Evolutionary conservation across 2,329 filamentous ascomycete species (phyloP), one percentile per base, ranked within the genome.

Genomic region (Tolypocladium inflatum): DNA sequence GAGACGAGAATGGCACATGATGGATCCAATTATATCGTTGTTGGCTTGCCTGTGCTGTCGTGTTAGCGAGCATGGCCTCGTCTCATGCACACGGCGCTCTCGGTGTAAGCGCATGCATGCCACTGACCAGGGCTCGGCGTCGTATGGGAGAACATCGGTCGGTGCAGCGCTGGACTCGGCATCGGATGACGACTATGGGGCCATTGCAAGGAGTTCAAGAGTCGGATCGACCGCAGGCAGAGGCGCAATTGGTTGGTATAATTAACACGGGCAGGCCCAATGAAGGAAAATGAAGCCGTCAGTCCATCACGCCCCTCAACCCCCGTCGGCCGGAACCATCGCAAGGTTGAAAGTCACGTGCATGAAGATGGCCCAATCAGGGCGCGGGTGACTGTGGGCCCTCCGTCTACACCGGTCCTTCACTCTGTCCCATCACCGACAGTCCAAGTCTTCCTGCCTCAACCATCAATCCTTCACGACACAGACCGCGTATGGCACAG

Each of bases 1-100:
- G 61, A 65, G 56, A 64, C 60, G 63, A 65, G 58, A 62, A 56
- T 58, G 60, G 56, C 61, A 63, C 66, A 68, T 68, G 55, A 61
- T 70, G 58, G 59, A 55, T 23, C 30, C 52, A 15, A 13, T 19
- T 55, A n/a, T n/a, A 43, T n/a, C 41, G 35, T 33, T 26, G 30
- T 21, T 52, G 55, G 21, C n/a, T 21, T 53, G 41, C 41, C 58
- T 59, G 43, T 52, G 50, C 52, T 30, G 54, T 26, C 51, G 21
- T 48, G 56, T 63, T 43, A 63, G 61, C 55, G n/a, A 41, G 33
- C 37, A 6, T 33, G 51, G 37, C 30, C 54, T 41, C 41, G 4
- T 52, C 50, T 58, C 56, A 45, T 57, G n/a, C 56, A 48, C 33
- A 52, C 19, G 38, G 19, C 21, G n/a, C n/a, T 57, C 35, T 37